These are phyloP conservation scores for Blastobotrys capitulatus DNA, from an alignment of 1,139 yeast genomes.

Conservation along the genomic window DNA sequence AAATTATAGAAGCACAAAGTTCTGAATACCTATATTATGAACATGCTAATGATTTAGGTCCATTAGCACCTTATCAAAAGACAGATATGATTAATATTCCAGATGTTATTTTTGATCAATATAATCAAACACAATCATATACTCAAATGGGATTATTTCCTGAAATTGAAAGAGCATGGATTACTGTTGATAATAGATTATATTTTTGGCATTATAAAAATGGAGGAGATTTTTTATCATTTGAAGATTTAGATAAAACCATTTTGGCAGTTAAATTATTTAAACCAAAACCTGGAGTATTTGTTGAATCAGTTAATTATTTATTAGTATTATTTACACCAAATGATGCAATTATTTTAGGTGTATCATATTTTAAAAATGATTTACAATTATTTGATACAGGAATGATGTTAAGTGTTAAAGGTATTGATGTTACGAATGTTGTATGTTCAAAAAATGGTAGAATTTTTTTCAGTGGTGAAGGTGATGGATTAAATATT, in stretches of 20 bases:
- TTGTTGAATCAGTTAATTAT: slow-evolving; percentile 70
- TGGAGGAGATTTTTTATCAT: slow-evolving; percentile 64
- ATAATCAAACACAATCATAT: slow-evolving; percentile 57
- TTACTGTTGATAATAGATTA: slow-evolving; percentile 74
- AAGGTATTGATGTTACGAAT: slow-evolving; percentile 68
- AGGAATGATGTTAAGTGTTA: slow-evolving; percentile 71
- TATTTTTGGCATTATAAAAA: slow-evolving; percentile 77
- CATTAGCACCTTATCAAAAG: slow-evolving; percentile 74
- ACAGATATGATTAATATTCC: slow-evolving; percentile 68
- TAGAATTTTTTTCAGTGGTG: slow-evolving; percentile 80
- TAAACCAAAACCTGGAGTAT: slow-evolving; percentile 73
- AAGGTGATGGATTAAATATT: slow-evolving; percentile 65
- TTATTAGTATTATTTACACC: slow-evolving; percentile 76
- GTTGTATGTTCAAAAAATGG: slow-evolving; percentile 61
- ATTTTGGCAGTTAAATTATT: slow-evolving; percentile 72
- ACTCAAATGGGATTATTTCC: slow-evolving; percentile 83
- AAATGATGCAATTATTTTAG: slow-evolving; percentile 69
- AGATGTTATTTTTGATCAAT: slow-evolving; percentile 73
- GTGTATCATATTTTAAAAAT: slow-evolving; percentile 52
- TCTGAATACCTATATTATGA: slow-evolving; percentile 25
- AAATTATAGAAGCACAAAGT: slow-evolving; percentile 22
- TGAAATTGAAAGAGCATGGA: slow-evolving; percentile 81
- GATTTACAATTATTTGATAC: slow-evolving; percentile 75
- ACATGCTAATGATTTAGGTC: slow-evolving; percentile 24
- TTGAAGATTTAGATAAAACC: slow-evolving; percentile 77